These are phyloP conservation scores for Lecanoromycetidae sp. DNA, from an alignment of 2,329 filamentous ascomycete genomes.

Conservation along the genomic window DNA sequence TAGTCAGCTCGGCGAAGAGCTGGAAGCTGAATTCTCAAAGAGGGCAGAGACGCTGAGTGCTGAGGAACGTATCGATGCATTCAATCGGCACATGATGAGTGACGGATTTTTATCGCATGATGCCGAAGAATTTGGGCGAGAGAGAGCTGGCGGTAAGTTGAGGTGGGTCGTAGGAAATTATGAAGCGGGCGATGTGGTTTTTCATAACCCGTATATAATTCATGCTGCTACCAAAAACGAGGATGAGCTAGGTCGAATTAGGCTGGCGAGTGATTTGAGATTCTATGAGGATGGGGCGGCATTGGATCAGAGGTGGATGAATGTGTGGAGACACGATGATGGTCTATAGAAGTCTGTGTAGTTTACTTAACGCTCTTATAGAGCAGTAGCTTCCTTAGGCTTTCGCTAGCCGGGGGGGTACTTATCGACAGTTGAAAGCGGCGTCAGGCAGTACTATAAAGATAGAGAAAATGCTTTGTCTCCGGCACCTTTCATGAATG, in stretches of 20 bases:
- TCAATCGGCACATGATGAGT: constrained; percentile 24
- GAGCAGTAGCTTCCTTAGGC: no score
- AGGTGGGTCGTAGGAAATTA: constrained; percentile 28
- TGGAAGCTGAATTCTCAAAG: constrained; percentile 30
- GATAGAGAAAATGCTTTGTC: no score
- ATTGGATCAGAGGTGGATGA: constrained; percentile 29
- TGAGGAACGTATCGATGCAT: constrained; percentile 25
- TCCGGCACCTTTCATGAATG: no score
- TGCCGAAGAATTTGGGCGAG: constrained; percentile 19
- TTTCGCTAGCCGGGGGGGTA: no score
- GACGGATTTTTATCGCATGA: constrained; percentile 22
- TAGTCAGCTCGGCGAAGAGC: constrained; percentile 25
- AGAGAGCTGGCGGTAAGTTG: constrained; percentile 13
- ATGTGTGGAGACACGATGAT: constrained; percentile 28
- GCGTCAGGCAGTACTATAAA: no score
- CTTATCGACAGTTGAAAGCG: no score
- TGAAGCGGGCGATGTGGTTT: constrained; percentile 32
- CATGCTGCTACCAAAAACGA: constrained; percentile 32
- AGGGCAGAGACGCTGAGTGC: constrained; percentile 21
- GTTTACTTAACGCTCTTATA: no score
- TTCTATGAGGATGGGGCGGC: constrained; percentile 29
- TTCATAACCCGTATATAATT: constrained; percentile 35
- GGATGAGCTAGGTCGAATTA: constrained; percentile 28
- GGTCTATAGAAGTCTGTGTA: constrained; percentile 19
- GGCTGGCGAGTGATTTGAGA: constrained; percentile 32